Percentiles rank a stretch among this genome's conserved stretches.
Evolutionary conservation across 495 filamentous ascomycete genomes (phyloP).

Genomic region (Bacidia gigantensis): DNA sequence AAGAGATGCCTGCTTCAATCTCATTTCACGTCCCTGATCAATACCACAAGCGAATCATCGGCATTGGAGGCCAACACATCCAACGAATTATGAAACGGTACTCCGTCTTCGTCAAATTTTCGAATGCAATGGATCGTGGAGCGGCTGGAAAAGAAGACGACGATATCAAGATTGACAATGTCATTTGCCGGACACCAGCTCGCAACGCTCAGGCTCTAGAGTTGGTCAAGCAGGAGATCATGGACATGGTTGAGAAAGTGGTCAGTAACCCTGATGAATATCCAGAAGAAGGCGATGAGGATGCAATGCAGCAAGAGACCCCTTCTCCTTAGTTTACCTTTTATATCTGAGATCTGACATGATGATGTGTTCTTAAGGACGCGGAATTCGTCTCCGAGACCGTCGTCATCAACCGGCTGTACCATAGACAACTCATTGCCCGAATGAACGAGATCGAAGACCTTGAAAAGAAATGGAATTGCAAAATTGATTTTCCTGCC

Average conservation of each 20-base stretch:
- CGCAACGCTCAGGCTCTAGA: slow-evolving; percentile 94
- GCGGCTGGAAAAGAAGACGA: slow-evolving; percentile 90
- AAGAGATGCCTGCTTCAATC: slow-evolving; percentile 98
- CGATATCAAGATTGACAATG: slow-evolving; percentile 96
- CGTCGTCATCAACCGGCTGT: slow-evolving; percentile 84
- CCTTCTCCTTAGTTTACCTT: slow-evolving; percentile 8
- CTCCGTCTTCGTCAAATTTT: slow-evolving; percentile 99
- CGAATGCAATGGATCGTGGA: slow-evolving; percentile 96
- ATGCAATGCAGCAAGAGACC: slow-evolving; percentile 1
- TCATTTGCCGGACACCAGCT: slow-evolving; percentile 93
- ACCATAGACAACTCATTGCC: slow-evolving; percentile 82
- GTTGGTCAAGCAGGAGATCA: slow-evolving; percentile 94
- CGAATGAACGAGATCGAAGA: slow-evolving; percentile 82
- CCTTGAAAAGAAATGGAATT: slow-evolving; percentile 96
- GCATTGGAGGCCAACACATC: slow-evolving; percentile 95
- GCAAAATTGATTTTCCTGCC: slow-evolving; percentile 93
- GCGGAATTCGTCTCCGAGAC: slow-evolving; percentile 91
- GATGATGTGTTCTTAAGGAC: slow-evolving; percentile 38
- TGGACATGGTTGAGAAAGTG: slow-evolving; percentile 97
- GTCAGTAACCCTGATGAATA: slow-evolving; percentile 33
- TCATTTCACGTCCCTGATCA: slow-evolving; percentile 99
- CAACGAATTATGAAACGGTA: slow-evolving; percentile 99
- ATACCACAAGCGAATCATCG: slow-evolving; percentile 99
- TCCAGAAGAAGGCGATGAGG: slow-evolving; percentile 8
- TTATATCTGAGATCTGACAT: slow-evolving; percentile 14